Evolutionary conservation across 306 rosid species (phyloP).

Genomic region (Urtica urens): DNA sequence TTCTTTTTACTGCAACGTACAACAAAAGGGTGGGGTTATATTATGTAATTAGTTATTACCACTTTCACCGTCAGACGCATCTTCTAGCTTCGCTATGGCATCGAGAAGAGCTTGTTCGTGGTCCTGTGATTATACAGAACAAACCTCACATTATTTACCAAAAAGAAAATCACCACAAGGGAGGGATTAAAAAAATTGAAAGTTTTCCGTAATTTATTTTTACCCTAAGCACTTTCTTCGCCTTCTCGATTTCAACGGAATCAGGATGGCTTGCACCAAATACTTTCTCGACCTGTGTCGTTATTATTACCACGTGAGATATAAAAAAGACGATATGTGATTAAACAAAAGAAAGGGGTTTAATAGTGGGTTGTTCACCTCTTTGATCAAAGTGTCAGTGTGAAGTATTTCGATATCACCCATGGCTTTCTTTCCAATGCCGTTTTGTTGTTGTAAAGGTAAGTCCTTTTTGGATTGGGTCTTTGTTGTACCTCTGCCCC

Average conservation of each 20-base stretch:
- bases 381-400: conserved; percentile 67
- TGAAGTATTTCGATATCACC: conserved; percentile 63
- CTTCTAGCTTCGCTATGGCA: conserved; percentile 75
- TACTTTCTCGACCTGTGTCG: conserved; percentile 77
- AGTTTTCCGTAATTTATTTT: conserved; percentile 25
- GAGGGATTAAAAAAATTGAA: neutral
- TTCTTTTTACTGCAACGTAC: no score
- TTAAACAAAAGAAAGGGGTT: no score
- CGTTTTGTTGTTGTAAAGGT: conserved; percentile 44
- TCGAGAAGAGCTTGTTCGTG: conserved; percentile 73
- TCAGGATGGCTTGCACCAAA: conserved; percentile 53
- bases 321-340: no score
- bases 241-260: conserved; percentile 57
- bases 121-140: conserved; percentile 43
- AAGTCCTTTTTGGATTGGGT: conserved; percentile 46
- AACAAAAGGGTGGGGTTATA: conserved; percentile 22
- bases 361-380: no score
- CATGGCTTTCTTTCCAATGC: conserved; percentile 46
- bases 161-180: conserved; percentile 2
- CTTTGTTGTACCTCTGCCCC: conserved; percentile 68
- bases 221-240: conserved; percentile 70
- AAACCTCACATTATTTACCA: conserved; percentile 11
- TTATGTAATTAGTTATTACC: conserved; percentile 58
- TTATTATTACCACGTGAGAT: conserved; percentile 12
- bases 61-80: conserved; percentile 83